A percentile compares a stretch with the other conserved stretches of the same genome.
phyloP scores from a whole-genome alignment of 805 yeast species.

The Dipodascus albidus region DNA sequence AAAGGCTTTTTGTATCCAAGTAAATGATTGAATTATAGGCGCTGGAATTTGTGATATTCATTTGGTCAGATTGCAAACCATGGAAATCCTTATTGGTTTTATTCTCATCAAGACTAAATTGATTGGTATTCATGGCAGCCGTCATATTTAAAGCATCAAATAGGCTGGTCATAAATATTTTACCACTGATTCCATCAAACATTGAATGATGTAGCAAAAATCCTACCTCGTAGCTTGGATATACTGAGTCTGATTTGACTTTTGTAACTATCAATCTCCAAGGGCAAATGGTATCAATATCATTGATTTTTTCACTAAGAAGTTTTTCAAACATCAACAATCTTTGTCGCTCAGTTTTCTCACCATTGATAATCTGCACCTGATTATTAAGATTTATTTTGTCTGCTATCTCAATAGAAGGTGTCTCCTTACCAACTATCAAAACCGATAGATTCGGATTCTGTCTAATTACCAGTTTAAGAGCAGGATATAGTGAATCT shows the following conservation, averaged over 20 bases:
- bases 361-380: background rate
- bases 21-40: background rate
- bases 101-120: background rate
- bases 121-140: background rate
- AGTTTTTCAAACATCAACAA: background rate
- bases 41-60: background rate
- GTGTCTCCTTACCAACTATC: background rate
- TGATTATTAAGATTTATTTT: background rate
- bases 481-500: background rate
- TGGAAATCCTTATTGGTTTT: background rate
- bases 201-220: background rate
- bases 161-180: background rate
- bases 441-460: background rate
- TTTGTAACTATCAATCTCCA: background rate
- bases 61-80: background rate
- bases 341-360: background rate
- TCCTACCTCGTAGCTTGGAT: background rate
- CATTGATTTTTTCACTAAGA: background rate
- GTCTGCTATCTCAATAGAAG: background rate
- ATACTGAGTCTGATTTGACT: background rate
- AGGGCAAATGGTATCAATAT: background rate
- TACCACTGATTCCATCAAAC: background rate
- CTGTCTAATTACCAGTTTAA: background rate
- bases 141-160: no score
- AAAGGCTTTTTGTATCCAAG: background rate